Conservation (phyloP, 2,329 filamentous ascomycete species). For the Kalmusia sp. region DNA sequence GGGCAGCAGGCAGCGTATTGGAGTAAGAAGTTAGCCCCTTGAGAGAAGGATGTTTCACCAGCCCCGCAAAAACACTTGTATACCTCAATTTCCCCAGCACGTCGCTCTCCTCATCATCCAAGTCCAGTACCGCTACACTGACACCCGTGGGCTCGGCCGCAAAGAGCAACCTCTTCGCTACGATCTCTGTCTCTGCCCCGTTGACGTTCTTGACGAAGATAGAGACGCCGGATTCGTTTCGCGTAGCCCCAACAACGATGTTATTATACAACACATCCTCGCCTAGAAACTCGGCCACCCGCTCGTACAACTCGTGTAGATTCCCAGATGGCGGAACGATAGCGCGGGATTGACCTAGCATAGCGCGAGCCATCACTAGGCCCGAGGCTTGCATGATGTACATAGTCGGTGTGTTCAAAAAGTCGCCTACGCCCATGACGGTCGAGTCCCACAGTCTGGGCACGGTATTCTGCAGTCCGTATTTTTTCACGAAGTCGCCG, state of each 20-base stretch:
- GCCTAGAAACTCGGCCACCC: constrained; percentile 4
- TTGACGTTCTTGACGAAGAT: constrained; percentile 5
- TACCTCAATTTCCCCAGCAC: constrained; percentile 48
- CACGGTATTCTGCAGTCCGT: constrained; percentile 52
- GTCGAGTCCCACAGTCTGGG: constrained; percentile 47
- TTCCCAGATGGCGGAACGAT: constrained; percentile 5
- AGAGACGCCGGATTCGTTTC: background rate
- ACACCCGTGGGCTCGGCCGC: constrained; percentile 48
- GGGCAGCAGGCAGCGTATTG: background rate
- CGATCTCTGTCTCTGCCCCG: constrained; percentile 26
- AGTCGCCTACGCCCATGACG: constrained; percentile 54
- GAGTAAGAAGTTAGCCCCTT: constrained; percentile 12
- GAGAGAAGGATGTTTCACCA: constrained; percentile 48
- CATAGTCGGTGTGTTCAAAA: constrained; percentile 51
- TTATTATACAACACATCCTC: constrained; percentile 1
- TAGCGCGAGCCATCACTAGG: constrained; percentile 18
- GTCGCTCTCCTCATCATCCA: constrained; percentile 38
- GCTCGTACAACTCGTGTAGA: constrained; percentile 10
- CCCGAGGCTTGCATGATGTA: constrained; percentile 53
- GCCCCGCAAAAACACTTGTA: constrained; percentile 46
- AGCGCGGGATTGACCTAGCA: constrained; percentile 1
- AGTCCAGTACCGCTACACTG: constrained; percentile 45
- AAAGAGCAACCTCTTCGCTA: constrained; percentile 48
- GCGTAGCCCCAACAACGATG: background rate
- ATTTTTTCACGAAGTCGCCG: constrained; percentile 56